These are phyloP conservation scores for Colletotrichum viniferum DNA, from an alignment of 2,329 filamentous ascomycete species.

Conservation along the genomic window DNA sequence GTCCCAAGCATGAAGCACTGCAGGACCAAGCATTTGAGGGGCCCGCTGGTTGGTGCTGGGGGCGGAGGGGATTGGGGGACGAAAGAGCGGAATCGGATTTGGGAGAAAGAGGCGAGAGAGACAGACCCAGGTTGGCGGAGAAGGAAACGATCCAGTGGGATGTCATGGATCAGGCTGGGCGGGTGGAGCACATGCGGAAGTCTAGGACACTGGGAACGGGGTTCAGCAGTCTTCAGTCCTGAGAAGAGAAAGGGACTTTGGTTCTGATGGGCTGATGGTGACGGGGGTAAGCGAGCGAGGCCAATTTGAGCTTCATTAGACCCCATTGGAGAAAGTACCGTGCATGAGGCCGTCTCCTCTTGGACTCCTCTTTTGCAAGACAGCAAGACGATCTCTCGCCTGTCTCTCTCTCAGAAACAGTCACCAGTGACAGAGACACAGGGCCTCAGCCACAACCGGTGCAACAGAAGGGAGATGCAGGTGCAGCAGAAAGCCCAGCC, in stretches of 20 bases:
- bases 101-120: not conserved
- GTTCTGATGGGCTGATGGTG: slow-evolving; percentile 18
- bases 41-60: not conserved
- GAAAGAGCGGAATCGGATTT: not conserved
- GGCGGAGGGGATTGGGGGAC: not conserved
- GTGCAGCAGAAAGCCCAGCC: not conserved
- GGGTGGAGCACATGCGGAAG: not conserved
- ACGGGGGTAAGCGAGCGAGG: slow-evolving; percentile 16
- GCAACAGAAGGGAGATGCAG: not conserved
- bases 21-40: not conserved
- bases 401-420: not conserved
- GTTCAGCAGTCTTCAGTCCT: not conserved
- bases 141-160: slow-evolving; percentile 6
- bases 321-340: slow-evolving; percentile 11
- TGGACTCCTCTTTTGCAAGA: not conserved
- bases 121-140: slow-evolving; percentile 4
- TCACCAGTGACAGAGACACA: not conserved
- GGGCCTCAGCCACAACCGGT: slow-evolving; percentile 10
- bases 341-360: slow-evolving; percentile 6
- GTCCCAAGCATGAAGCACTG: not conserved
- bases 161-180: not conserved
- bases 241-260: not conserved
- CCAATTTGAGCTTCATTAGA: slow-evolving; percentile 8
- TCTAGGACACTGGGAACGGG: not conserved
- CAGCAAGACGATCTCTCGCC: not conserved